A percentile compares a stretch with the other conserved stretches of the same genome.
phyloP scores from a whole-genome alignment of 768 basidiomycete species.

The Galerina sulciceps region DNA sequence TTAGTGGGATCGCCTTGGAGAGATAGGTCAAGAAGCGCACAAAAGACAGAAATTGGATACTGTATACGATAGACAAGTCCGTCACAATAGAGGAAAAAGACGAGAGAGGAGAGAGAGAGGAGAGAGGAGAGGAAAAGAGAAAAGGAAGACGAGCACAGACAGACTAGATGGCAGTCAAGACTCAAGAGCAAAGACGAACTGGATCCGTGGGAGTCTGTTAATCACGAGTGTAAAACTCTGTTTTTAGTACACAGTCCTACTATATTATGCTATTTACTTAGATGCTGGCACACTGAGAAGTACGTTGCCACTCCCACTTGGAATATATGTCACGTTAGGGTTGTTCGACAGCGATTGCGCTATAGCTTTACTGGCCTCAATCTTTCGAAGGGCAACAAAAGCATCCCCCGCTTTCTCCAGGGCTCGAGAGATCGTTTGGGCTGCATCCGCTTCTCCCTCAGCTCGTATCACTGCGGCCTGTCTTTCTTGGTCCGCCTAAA shows the following conservation, averaged over 20 bases:
- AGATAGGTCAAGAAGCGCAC: constrained; percentile 35
- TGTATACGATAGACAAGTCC: constrained; percentile 59
- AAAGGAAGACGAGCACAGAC: constrained; percentile 45
- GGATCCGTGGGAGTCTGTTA: constrained; percentile 44
- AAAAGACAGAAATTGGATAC: constrained; percentile 58
- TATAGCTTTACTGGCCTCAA: constrained; percentile 98
- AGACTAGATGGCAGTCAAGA: constrained; percentile 54
- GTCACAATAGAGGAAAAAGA: constrained; percentile 58
- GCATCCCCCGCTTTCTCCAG: constrained; percentile 95
- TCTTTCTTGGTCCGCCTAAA: constrained; percentile 96
- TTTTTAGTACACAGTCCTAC: constrained; percentile 5
- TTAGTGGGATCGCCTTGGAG: constrained; percentile 22
- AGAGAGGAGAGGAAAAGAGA: constrained; percentile 53
- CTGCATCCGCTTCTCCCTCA: constrained; percentile 98
- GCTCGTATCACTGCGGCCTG: constrained; percentile 98
- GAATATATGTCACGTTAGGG: constrained; percentile 89
- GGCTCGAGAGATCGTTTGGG: constrained; percentile 87
- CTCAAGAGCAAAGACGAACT: constrained; percentile 47
- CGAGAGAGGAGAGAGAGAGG: constrained; percentile 44
- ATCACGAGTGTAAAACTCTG: constrained; percentile 29
- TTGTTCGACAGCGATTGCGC: constrained; percentile 81
- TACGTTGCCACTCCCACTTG: constrained; percentile 77
- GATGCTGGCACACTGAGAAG: constrained; percentile 80
- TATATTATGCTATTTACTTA: constrained; percentile 33
- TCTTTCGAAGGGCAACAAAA: constrained; percentile 92